These are phyloP conservation scores for Spatholobus suberectus DNA, from an alignment of 306 rosid species.

Conservation along the genomic window DNA sequence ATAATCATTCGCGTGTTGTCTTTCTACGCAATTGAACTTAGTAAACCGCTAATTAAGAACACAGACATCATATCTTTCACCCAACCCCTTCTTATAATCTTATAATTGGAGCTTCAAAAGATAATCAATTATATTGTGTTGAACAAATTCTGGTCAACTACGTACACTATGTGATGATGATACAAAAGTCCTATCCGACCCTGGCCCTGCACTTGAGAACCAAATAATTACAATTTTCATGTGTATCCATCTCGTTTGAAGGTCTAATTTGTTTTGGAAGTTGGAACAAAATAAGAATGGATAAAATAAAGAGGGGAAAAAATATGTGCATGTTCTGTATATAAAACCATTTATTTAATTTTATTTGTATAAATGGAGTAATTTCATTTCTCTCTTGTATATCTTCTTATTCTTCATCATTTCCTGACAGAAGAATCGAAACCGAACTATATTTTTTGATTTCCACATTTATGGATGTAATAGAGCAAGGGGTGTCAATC, in stretches of 20 bases:
- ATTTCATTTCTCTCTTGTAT: not conserved
- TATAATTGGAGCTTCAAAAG: not conserved
- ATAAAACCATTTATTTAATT: not conserved
- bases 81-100: not conserved
- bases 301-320: not conserved
- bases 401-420: not conserved
- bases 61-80: not conserved
- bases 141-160: slow-evolving; percentile 21
- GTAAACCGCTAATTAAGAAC: not conserved
- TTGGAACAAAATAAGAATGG: not conserved
- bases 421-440: not conserved
- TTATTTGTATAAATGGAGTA: not conserved
- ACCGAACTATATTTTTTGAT: not conserved
- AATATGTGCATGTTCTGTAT: not conserved
- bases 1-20: not conserved
- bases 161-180: not conserved
- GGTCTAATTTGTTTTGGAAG: not conserved
- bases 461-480: not conserved
- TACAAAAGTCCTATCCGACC: not conserved
- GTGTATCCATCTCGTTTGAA: not conserved
- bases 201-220: not conserved
- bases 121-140: not conserved
- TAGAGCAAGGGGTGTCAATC: not conserved
- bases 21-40: not conserved
- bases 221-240: not conserved